These are phyloP conservation scores for Teratosphaeria viscida DNA, from an alignment of 2,329 filamentous ascomycete species.

Conservation along the genomic window DNA sequence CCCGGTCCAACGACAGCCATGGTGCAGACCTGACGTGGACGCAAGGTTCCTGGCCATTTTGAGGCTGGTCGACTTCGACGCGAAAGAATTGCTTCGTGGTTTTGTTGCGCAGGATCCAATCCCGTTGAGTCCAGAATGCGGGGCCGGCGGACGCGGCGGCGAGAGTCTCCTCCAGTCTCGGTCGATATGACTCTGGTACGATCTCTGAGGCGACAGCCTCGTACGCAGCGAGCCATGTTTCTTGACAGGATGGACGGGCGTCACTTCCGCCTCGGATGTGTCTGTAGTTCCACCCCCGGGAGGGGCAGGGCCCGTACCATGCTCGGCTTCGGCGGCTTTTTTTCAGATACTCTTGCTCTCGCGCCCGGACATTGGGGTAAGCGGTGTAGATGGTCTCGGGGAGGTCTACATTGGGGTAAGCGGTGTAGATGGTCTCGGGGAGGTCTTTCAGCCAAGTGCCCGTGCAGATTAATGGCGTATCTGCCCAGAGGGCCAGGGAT, in stretches of 20 bases:
- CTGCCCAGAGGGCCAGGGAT: slow-evolving; percentile 1
- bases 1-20: neutral
- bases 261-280: neutral
- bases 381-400: slow-evolving; percentile 1
- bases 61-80: neutral
- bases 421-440: slow-evolving; percentile 1
- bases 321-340: neutral
- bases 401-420: neutral
- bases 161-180: neutral
- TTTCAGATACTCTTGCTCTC: neutral
- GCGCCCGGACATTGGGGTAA: neutral
- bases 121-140: neutral
- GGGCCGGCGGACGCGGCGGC: neutral
- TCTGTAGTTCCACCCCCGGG: slow-evolving; percentile 3
- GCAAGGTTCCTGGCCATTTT: neutral
- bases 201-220: neutral
- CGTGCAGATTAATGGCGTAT: slow-evolving; percentile 3
- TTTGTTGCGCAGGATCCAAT: neutral
- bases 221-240: neutral
- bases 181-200: neutral
- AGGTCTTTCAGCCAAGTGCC: slow-evolving; percentile 3
- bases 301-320: slow-evolving; percentile 2
- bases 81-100: neutral
- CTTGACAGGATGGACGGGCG: neutral
- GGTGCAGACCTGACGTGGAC: neutral